Base-by-base conservation (phyloP, 1,139 yeast genomes). In the Spathaspora jeffriesii region DNA sequence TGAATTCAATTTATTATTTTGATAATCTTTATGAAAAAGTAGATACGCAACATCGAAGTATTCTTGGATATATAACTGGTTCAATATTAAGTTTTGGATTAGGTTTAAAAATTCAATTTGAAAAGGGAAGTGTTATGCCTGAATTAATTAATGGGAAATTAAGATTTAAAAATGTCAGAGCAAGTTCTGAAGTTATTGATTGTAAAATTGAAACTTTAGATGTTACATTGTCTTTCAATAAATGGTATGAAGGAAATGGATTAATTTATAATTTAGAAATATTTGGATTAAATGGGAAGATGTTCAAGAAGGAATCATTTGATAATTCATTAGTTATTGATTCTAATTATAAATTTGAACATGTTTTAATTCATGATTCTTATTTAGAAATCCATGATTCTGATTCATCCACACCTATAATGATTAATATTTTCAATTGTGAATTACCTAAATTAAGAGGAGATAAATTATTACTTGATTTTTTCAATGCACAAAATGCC, bases 171-270 rank as follows among this genome's bases (percentile, higher is more conserved):
- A 80, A 84, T 55, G 67, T 86, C 5, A 62, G 63, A 30, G 57
- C 84, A 8, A 55, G 57, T 8, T 64, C 70, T 4, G 56, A 53
- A 17, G 54, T 54, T 17, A 67, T 74, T 30, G 62, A 68, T 10
- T 74, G 84, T 27, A 66, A 65, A 14, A 70, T 85, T 25, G 80
- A 83, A 46, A 74, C 81, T 15, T 67, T 85, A 51, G 82, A 81
- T 52, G 59, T 85, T 38, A 78, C 86, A 0, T 65, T 86, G 20
- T 82, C 88, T 1, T 79, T 86, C 52, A 73, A 75, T 41, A 86
- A 86, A 61, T 86, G 92, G 92, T 73, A 82, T 44, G 79, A 79
- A 50, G 85, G 90, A 0, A 75, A 77, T 43, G 95, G 95, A 0
- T 65, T 87, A 27, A 78, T 86, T 38, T 71, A 84, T 46, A 83